Evolutionary conservation across 176 grass and related monocot species (phyloP), one percentile per base, ranked within the genome.

Genomic region (Carex parvula): DNA sequence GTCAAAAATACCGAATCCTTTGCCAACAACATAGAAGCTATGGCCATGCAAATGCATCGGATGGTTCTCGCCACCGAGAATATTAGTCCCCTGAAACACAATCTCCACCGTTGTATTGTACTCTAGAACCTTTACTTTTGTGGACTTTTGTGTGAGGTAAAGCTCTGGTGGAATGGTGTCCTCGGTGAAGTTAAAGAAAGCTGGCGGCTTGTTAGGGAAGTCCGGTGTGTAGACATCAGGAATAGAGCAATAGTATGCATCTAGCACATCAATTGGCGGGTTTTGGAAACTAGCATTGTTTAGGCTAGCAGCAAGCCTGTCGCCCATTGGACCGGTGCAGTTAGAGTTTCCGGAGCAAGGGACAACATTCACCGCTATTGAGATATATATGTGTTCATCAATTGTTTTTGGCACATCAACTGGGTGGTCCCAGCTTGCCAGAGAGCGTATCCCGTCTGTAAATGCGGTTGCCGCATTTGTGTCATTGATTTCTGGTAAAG

Each of bases 101-200:
- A 97, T 61, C 92, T 97, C 92, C 75, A 94, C 95, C 21, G 88
- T 91, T 61, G 90, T 85, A 75, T 94, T 94, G 89, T 92, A 94
- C 41, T 21, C 55, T 7, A 97, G 35, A 80, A 50, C 85, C 87
- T 78, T 88, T 35, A 92, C 66, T 79, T 79, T 89, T 24, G 71
- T 94, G 6, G 77, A 84, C 81, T 92, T 89, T 2, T 62, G 7
- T 80, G 26, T 29, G 1, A 60, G 35, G 68, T 85, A 80, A 68
- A 84, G 35, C 61, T 90, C n/a, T 67, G 52, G 22, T 24, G 67
- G 66, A 22, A 85, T 64, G 24, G 4, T 29, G 41, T 55, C 60
- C 30, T 67, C 65, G 0, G 79, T 83, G 84, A 81, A 89, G 67
- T 89, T 59, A 68, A 86, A 86, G 58, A 78, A 55, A 41, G 30